Conservation (phyloP, 345 rosid genomes). For the Excoecaria cochinchinensis region DNA sequence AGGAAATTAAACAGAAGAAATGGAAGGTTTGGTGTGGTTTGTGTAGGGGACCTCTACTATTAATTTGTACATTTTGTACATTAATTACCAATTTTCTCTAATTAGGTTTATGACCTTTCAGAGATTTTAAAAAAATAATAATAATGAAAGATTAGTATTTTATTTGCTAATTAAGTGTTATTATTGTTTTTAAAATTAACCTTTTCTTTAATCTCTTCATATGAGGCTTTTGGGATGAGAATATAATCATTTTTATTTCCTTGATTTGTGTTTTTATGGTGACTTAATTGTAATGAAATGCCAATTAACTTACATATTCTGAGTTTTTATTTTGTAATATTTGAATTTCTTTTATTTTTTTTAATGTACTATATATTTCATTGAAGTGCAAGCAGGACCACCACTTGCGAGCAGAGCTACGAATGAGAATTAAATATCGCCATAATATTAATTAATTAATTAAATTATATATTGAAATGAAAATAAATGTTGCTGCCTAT, state of each 20-base stretch:
- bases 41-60: constrained; percentile 30
- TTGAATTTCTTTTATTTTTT: too few relatives aligned
- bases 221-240: constrained; percentile 8
- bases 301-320: neutral
- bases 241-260: constrained; percentile 5
- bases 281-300: constrained; percentile 17
- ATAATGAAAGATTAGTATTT: constrained; percentile 15
- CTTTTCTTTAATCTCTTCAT: neutral
- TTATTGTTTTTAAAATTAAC: constrained; percentile 17
- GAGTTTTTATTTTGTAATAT: neutral
- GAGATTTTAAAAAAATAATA: constrained; percentile 4
- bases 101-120: constrained; percentile 45
- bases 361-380: too few relatives aligned
- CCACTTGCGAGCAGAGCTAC: too few relatives aligned
- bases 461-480: too few relatives aligned
- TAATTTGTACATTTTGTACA: constrained; percentile 51
- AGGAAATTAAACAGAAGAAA: constrained; percentile 10
- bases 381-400: too few relatives aligned
- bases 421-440: too few relatives aligned
- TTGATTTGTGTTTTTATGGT: neutral
- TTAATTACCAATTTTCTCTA: constrained; percentile 45
- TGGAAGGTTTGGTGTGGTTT: constrained; percentile 4
- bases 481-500: too few relatives aligned
- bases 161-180: constrained; percentile 9
- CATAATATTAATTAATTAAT: too few relatives aligned